Evolutionary conservation across 257 asterid genomes (phyloP), one percentile per base, ranked within the genome.

Genomic region (Lavandula angustifolia): DNA sequence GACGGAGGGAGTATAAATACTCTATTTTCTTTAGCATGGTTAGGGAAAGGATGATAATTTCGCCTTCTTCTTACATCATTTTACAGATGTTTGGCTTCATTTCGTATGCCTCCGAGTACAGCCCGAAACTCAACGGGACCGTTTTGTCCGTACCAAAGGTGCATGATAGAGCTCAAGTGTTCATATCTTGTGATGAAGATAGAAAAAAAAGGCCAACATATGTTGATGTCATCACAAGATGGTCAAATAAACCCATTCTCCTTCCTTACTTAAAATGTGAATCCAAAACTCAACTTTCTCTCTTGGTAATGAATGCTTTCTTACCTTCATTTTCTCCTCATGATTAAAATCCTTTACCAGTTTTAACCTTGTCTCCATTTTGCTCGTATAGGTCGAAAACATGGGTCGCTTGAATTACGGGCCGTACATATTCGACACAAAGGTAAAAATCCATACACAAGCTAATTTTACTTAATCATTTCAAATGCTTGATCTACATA

Each of bases 321-420:
- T 52, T 14, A 34, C 60, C 60, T 37, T 4, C 44, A 53, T 59
- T 62, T 46, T n/a, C n/a, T n/a, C n/a, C n/a, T n/a, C n/a, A n/a
- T n/a, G n/a, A n/a, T n/a, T n/a, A n/a, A n/a, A n/a, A n/a, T n/a
- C n/a, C n/a, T n/a, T n/a, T n/a, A n/a, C n/a, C n/a, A n/a, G n/a
- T n/a, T n/a, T n/a, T 70, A 32, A 31, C 62, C 31, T 34, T 56
- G 13, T 66, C 60, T 44, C 27, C 46, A 53, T 52, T 72, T 62
- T 68, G 50, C 50, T 61, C 66, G 64, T 76, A 41, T 75, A 92
- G 99, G 95, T 92, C 38, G 99, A 92, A 74, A 92, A 92, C 84
- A 87, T 92, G 99, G 99, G 99, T 4, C 99, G 88, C 55, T 70
- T 92, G 76, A 92, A 92, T 73, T 85, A 92, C 62, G 99, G 99